Percentiles rank a stretch among this genome's conserved stretches.
Conservation (phyloP, 2,329 filamentous ascomycete genomes). For the Aspergillus sp. region DNA sequence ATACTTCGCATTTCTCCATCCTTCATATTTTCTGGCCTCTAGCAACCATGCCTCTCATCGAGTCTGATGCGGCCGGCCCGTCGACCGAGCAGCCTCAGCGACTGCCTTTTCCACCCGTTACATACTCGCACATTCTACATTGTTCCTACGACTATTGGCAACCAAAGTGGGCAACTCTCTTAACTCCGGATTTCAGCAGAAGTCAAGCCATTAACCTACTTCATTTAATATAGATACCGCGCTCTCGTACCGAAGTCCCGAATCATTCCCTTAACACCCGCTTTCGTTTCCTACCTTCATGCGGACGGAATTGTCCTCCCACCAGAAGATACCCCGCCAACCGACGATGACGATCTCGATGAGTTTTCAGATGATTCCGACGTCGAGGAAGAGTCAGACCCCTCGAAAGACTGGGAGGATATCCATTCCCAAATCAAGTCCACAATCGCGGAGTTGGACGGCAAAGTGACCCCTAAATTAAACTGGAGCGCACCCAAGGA, state of each 20-base stretch:
- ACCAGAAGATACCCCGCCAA: slow-evolving; percentile 38
- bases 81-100: slow-evolving; percentile 22
- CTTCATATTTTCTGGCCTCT: not conserved
- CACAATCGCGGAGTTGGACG: slow-evolving; percentile 77
- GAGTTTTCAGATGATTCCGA: slow-evolving; percentile 53
- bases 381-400: slow-evolving; percentile 58
- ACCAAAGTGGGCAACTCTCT: slow-evolving; percentile 55
- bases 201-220: not conserved
- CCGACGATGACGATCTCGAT: slow-evolving; percentile 51
- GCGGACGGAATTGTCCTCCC: slow-evolving; percentile 89
- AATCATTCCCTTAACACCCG: slow-evolving; percentile 71
- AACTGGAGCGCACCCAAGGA: slow-evolving; percentile 99
- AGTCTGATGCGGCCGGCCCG: slow-evolving; percentile 21
- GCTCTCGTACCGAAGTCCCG: slow-evolving; percentile 80
- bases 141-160: slow-evolving; percentile 96
- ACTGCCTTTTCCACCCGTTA: slow-evolving; percentile 78
- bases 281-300: slow-evolving; percentile 82
- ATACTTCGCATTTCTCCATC: not conserved
- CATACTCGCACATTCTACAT: slow-evolving; percentile 82
- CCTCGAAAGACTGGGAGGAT: slow-evolving; percentile 61
- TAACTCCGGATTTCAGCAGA: slow-evolving; percentile 12
- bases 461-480: slow-evolving; percentile 84
- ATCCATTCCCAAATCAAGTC: slow-evolving; percentile 75
- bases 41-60: slow-evolving; percentile 30
- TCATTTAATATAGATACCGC: slow-evolving; percentile 60